Base-by-base conservation (phyloP, 352 stramenopile species). In the Thalassiosira hispida region DNA sequence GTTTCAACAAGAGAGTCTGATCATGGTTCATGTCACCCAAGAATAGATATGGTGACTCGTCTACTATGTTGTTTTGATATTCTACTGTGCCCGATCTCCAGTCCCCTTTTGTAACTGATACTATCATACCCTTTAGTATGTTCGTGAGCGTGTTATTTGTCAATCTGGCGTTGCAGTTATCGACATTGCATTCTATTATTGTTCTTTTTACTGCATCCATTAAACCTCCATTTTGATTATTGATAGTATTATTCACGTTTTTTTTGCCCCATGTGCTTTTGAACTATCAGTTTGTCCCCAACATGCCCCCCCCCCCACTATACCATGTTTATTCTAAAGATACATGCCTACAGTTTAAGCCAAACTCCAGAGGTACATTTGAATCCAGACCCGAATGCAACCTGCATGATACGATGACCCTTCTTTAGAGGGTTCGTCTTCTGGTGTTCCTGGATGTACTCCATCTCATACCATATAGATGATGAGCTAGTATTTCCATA, bases 341-440 rank as follows among this genome's bases (percentile, higher is more conserved):
- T 16, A 18, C 61, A 42, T 51, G 14, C 27, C 79, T 88, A 94
- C 51, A 94, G 69, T 72, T 93, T 93, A 20, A 97, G 74, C 94
- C 94, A 97, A 7, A 97, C 94, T 14, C 91, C 93, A 25, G 81
- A 93, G 33, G 94, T 97, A 79, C 93, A 96, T 84, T 97, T 97
- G 85, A 97, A 97, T 9, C 94, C 94, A 55, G 85, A 94, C 40
- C 94, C 94, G 88, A 97, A 97, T 14, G 94, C 94, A 27, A 97
- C 88, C 79, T 97, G 94, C 67, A 96, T 89, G 31, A 97, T 90
- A 25, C 94, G 88, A 71, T 97, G 85, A 52, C 94, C 94, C 72
- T 94, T 93, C 60, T 91, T 93, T 42, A 96, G 61, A n/a, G 86
- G 87, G 68, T 96, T 92, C 9, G 77, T 91, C 73, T 86, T 89